A percentile compares a stretch with the other conserved stretches of the same genome.
These are phyloP conservation scores for Sporothrix curviconia DNA, from an alignment of 2,329 filamentous ascomycete genomes.

Conservation along the genomic window DNA sequence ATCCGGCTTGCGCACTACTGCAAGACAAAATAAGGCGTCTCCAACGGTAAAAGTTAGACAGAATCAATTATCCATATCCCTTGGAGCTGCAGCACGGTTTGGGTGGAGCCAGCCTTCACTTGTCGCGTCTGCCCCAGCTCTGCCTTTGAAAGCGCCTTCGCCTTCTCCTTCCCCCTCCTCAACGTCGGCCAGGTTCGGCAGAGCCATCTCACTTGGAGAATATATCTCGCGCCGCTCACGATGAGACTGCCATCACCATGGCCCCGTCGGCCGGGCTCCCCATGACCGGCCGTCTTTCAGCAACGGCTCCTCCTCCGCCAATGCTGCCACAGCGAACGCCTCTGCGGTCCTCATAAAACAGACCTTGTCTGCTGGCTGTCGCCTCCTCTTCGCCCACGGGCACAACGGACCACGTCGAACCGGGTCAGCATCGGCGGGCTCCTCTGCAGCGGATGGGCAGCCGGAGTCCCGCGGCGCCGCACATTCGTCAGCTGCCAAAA, in stretches of 20 bases:
- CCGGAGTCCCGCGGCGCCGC: conserved; percentile 42
- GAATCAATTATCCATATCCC: too few species aligned
- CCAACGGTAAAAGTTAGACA: too few species aligned
- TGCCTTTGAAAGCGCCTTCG: too few species aligned
- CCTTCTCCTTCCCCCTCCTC: too few species aligned
- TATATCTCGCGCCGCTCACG: conserved; percentile 27
- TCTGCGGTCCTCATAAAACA: conserved; percentile 32
- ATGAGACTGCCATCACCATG: conserved; percentile 66
- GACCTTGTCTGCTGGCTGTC: conserved; percentile 35
- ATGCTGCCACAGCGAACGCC: conserved; percentile 4
- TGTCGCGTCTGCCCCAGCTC: too few species aligned
- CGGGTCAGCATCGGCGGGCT: conserved; percentile 35
- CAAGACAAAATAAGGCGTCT: too few species aligned
- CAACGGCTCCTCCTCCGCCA: conserved; percentile 11
- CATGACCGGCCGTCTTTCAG: conserved; percentile 56
- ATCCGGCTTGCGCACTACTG: too few species aligned
- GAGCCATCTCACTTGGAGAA: too few species aligned
- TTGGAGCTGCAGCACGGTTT: too few species aligned
- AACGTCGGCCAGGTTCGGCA: too few species aligned
- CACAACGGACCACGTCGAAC: conserved; percentile 37
- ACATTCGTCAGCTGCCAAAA: conserved; percentile 37
- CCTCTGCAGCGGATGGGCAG: conserved; percentile 44
- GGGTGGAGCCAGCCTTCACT: too few species aligned
- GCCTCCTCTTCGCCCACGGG: conserved; percentile 33
- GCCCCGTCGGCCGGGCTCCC: conserved; percentile 60